Evolutionary conservation across 352 stramenopile genomes (phyloP).

Genomic region (Globisporangium splendens): DNA sequence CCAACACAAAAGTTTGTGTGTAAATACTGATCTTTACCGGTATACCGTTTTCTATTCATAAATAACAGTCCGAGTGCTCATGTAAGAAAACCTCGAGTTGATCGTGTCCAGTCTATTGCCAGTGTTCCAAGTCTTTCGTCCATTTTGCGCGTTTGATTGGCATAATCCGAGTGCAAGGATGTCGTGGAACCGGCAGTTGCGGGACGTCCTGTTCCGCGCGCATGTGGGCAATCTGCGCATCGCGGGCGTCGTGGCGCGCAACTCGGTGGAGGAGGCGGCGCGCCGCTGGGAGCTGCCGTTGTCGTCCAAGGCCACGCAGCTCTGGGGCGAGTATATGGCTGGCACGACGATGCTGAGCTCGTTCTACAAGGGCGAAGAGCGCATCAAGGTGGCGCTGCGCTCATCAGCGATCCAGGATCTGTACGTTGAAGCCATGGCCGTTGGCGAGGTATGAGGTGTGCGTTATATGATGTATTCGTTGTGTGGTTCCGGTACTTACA

Average conservation of each 20-base stretch:
- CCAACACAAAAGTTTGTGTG: no score
- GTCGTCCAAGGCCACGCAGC: conserved; percentile 35
- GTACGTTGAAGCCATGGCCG: conserved; percentile 73
- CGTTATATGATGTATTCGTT: background rate
- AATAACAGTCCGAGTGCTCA: no score
- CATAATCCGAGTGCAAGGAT: conserved; percentile 9
- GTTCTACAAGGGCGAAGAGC: conserved; percentile 86
- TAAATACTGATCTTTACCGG: no score
- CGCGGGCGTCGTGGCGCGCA: conserved; percentile 65
- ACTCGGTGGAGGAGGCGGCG: conserved; percentile 48
- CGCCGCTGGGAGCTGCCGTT: conserved; percentile 53
- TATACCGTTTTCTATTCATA: no score
- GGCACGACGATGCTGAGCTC: conserved; percentile 82
- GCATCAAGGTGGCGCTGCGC: conserved; percentile 70
- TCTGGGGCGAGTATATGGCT: conserved; percentile 88
- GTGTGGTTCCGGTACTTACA: background rate
- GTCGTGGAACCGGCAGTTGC: conserved; percentile 53
- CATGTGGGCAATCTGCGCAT: conserved; percentile 83
- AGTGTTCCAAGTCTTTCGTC: background rate
- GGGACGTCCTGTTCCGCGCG: conserved; percentile 65
- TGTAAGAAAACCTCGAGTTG: background rate
- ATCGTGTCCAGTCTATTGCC: background rate
- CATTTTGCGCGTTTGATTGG: conserved; percentile 2
- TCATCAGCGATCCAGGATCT: conserved; percentile 67
- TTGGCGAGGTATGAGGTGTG: conserved; percentile 49